Base-by-base conservation (phyloP, 768 basidiomycete genomes). In the Kwoniella sp. region DNA sequence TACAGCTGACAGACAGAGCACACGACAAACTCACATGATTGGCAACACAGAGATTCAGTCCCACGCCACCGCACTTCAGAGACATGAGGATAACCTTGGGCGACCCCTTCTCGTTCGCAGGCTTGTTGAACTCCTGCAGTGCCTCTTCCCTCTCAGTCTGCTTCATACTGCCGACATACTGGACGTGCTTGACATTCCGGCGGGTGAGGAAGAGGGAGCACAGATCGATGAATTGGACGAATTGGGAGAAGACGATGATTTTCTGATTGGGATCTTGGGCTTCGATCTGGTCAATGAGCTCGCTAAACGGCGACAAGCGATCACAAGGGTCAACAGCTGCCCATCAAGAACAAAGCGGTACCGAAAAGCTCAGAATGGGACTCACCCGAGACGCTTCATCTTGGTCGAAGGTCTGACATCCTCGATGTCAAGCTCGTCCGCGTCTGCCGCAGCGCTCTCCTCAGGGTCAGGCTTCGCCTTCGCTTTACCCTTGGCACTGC, bases 321-420 rank as follows among this genome's bases (percentile, higher is more conserved):
- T 37, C 34, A 13, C 13, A 37, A 37, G 13, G 34, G n/a, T n/a
- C n/a, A n/a, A 7, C n/a, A 51, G n/a, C 48, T n/a, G 9, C 20
- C 25, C 8, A 51, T 4, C 12, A 54, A 48, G 47, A 20, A 48
- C 47, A 11, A 54, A 8, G 52, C 52, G 8, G 29, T 13, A 17
- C 30, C 25, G n/a, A n/a, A n/a, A n/a, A n/a, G n/a, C n/a, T n/a
- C n/a, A n/a, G n/a, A n/a, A 51, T 29, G 9, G 30, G 8, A 37
- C 66, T 64, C 53, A 70, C 71, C 69, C 61, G 13, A 74, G 70
- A 37, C 65, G 65, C 68, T 72, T 66, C 88, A 90, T 88, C 83
- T 90, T 90, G 1, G 87, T 88, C 4, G 88, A 88, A 0, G 88
- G 87, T 38, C 88, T 72, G 78, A 89, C 88, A 31, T 83, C 81